These are phyloP conservation scores for Tolypocladium tropicale DNA, from an alignment of 2,329 filamentous ascomycete genomes.

Conservation along the genomic window DNA sequence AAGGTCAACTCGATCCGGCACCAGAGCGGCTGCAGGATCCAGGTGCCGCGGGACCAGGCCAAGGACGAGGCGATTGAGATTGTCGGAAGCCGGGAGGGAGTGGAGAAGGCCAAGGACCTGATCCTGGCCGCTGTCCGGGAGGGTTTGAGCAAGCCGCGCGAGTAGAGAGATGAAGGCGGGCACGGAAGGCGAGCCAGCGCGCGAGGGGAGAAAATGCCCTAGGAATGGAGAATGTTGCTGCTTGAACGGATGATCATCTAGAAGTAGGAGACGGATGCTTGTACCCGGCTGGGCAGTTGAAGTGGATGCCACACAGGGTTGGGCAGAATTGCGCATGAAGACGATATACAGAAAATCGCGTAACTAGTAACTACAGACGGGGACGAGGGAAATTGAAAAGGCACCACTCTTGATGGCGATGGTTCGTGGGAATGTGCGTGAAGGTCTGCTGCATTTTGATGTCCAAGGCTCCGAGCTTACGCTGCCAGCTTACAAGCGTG, in stretches of 20 bases:
- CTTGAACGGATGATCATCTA: not conserved
- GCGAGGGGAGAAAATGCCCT: not conserved
- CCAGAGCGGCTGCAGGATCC: conserved; percentile 87
- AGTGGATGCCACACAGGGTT: not conserved
- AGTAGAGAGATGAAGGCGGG: conserved; percentile 8
- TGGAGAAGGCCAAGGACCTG: conserved; percentile 79
- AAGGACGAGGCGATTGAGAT: conserved; percentile 82
- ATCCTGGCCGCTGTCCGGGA: conserved; percentile 76
- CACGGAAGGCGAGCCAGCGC: too few species aligned
- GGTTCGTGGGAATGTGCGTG: not conserved
- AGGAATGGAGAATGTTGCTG: not conserved
- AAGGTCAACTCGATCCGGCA: conserved; percentile 91
- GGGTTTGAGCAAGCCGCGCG: conserved; percentile 30
- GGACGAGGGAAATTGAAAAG: not conserved
- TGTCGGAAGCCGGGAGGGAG: conserved; percentile 64
- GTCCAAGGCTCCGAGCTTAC: too few species aligned
- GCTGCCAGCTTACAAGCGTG: too few species aligned
- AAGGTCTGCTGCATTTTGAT: not conserved
- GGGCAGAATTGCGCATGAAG: not conserved
- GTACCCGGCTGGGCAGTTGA: not conserved
- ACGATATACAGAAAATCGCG: not conserved
- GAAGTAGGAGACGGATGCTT: not conserved
- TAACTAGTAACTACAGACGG: not conserved
- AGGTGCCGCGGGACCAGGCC: conserved; percentile 74
- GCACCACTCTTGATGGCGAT: not conserved